Base-by-base conservation (phyloP, 768 basidiomycete species). In the Leccinum broughii region DNA sequence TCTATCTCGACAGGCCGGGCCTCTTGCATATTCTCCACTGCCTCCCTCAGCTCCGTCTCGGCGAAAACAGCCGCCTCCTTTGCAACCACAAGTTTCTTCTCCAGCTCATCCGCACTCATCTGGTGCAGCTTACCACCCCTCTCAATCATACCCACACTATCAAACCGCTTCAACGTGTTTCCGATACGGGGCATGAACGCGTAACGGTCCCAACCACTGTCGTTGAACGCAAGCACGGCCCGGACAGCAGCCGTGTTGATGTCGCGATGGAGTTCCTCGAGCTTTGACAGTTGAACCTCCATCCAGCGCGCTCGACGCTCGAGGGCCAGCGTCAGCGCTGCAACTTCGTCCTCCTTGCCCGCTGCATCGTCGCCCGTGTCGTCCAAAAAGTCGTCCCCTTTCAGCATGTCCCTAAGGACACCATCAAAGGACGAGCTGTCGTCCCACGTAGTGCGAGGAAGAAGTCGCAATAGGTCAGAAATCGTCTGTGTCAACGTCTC, bases 261-360 rank as follows among this genome's bases (percentile, higher is more conserved):
- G 65, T 94, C 92, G 30, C 90, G 88, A 65, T 95, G 92, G 35
- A 94, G 79, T 68, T 92, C 92, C 72, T 95, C 92, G 37, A 95
- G 78, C 70, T 94, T 93, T 0, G 90, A 90, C 17, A 95, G 75
- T 72, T 93, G 92, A 22, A 92, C 89, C 74, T 94, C 92, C 90
- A 95, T 93, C 91, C 92, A 95, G 48, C 90, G 82, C 15, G 92
- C 93, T n/a, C 93, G 89, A 62, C 90, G 87, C 70, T 93, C 92
- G 50, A 95, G 82, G 8, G 91, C 92, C 53, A 89, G 77, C 2
- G 92, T 94, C 61, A 94, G 77, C 17, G 89, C 89, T 3, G 88
- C 90, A 7, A 94, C 92, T 69, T 95, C 92, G 67, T 93, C 91
- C 62, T 92, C 90, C 66, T 85, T 87, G 24, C 80, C 84, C 20